Evolutionary conservation across 106 monocot genomes (phyloP), one percentile per base, ranked within the genome.

Genomic region (Gastrodia elata): DNA sequence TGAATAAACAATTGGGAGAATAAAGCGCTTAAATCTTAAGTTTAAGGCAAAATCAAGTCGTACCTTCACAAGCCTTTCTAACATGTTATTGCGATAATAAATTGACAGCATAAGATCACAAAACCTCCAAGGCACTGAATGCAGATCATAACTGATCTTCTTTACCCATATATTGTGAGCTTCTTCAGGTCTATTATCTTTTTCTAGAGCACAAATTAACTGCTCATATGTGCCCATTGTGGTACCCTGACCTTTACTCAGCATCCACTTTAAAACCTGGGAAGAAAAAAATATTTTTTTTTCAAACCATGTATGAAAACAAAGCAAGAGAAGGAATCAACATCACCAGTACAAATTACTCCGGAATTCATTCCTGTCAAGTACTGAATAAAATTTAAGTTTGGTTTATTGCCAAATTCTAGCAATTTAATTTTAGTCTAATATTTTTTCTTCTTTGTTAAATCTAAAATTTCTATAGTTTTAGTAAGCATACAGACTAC

Each of bases 21-120:
- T 30, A 49, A 68, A 38, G 22, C 37, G 30, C 14, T 57, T 9
- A 25, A 65, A 28, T 22, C 11, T 48, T 16, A 48, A 48, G 48
- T 16, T 16, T 16, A 18, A 15, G 48, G 48, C 52, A 52, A 71
- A 52, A 52, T 22, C 52, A 48, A 70, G 1, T 14, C 37, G 11
- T 85, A 98, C 98, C 93, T 91, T 88, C 27, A 93, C 74, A 75
- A 93, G 91, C 80, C 92, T 88, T 76, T 89, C 84, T 42, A 93
- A 85, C 98, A 89, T 98, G 67, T 98, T 93, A 74, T 98, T 93
- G 64, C 93, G 82, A 79, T 88, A 93, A 79, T 98, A 98, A 58
- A 98, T 93, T 64, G 88, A 91, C 64, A 98, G 73, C 93, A 98
- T 93, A 71, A 93, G 91, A 48, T 89, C 87, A 64, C 90, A 93